Evolutionary conservation across 257 asterid species (phyloP).

Genomic region (Solanum arcanum): DNA sequence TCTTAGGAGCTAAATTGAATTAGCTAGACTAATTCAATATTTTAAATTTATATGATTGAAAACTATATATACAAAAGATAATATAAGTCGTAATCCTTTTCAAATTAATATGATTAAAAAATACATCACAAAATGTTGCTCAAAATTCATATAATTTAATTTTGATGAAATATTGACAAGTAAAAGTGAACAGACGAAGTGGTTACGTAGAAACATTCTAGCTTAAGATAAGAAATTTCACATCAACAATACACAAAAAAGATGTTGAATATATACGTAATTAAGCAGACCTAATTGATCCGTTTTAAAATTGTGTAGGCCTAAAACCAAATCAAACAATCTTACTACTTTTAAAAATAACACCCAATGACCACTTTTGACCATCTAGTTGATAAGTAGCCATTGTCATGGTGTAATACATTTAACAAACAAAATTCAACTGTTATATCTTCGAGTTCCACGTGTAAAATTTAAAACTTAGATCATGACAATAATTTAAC

Average conservation of each 20-base stretch:
- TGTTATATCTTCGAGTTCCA: not conserved
- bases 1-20: not conserved
- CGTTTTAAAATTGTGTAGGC: accelerated
- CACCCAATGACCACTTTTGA: not conserved
- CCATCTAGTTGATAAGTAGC: not conserved
- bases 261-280: no score
- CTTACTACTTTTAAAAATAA: not conserved
- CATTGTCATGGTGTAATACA: not conserved
- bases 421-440: not conserved
- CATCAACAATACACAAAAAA: accelerated
- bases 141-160: not conserved
- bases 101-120: not conserved
- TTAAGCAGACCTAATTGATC: not conserved
- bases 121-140: not conserved
- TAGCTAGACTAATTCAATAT: not conserved
- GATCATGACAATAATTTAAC: not conserved
- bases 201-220: not conserved
- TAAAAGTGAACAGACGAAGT: not conserved
- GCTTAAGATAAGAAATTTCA: no score
- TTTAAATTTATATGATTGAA: not conserved
- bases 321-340: not conserved
- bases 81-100: not conserved
- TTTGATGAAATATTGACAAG: accelerated
- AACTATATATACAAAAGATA: not conserved
- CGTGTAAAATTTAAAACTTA: not conserved